phyloP scores from a whole-genome alignment of 148 eudicot genomes.

The Oxyria digyna region DNA sequence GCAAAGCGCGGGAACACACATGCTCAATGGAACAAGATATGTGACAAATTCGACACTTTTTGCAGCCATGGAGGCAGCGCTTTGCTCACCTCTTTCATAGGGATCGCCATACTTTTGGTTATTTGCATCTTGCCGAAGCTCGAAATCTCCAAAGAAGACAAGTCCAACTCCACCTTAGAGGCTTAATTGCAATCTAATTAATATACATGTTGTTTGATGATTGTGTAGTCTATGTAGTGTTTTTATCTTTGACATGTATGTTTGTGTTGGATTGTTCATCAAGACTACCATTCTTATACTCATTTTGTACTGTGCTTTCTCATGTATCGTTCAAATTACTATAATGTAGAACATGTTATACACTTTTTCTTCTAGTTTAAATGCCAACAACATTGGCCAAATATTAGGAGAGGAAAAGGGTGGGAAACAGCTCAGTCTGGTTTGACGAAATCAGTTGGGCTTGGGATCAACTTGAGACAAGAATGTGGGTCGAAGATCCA shows the following conservation, averaged over 20 bases:
- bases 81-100: slow-evolving; percentile 37
- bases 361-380: too few species aligned
- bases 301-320: not conserved
- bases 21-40: slow-evolving; percentile 53
- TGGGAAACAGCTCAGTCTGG: too few species aligned
- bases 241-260: not conserved
- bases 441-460: too few species aligned
- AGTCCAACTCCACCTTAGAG: not conserved
- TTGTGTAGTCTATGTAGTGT: not conserved
- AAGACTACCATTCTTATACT: not conserved
- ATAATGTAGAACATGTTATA: not conserved
- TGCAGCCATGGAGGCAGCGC: slow-evolving; percentile 44
- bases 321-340: not conserved
- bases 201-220: not conserved
- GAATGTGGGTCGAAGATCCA: too few species aligned
- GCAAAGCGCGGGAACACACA: slow-evolving; percentile 56
- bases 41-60: slow-evolving; percentile 42
- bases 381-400: too few species aligned
- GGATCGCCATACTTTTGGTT: slow-evolving; percentile 11
- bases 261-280: not conserved
- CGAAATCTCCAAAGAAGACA: not conserved
- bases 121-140: slow-evolving; percentile 6
- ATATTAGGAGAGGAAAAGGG: too few species aligned
- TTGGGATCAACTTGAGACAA: too few species aligned
- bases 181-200: not conserved